Evolutionary conservation across 805 yeast species (phyloP).

Genomic region (Starmerella kuoi): DNA sequence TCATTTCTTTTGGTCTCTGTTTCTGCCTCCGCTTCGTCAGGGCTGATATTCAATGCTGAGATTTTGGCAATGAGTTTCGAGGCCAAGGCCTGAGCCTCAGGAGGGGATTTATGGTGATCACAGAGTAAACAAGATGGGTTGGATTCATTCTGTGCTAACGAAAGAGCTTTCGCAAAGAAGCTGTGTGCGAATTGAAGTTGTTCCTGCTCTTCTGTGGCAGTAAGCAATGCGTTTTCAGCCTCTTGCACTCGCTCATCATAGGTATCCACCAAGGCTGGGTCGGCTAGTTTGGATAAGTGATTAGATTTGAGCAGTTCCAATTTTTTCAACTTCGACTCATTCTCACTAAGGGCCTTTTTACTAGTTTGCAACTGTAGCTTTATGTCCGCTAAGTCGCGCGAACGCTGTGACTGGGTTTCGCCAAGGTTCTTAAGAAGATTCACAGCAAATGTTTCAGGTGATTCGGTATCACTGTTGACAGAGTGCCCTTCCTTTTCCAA

Average conservation of each 20-base stretch:
- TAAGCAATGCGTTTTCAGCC: conserved; percentile 48
- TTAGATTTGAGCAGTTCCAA: neutral
- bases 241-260: conserved; percentile 30
- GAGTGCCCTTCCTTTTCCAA: neutral
- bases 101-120: conserved; percentile 45
- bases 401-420: neutral
- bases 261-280: conserved; percentile 15
- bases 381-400: neutral
- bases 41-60: conserved; percentile 28
- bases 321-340: neutral
- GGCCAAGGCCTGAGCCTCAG: conserved; percentile 20
- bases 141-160: conserved; percentile 43
- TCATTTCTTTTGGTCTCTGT: conserved; percentile 14
- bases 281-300: neutral
- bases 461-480: neutral
- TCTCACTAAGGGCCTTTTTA: neutral
- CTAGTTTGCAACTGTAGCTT: neutral
- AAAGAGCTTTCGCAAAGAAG: conserved; percentile 59
- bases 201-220: conserved; percentile 52
- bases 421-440: neutral
- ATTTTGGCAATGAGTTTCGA: conserved; percentile 26
- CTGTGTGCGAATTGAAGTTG: conserved; percentile 55
- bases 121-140: conserved; percentile 65
- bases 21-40: conserved; percentile 30
- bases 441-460: neutral